These are phyloP conservation scores for Brasenia schreberi DNA, from an alignment of 164 flowering plant genomes.

Conservation along the genomic window DNA sequence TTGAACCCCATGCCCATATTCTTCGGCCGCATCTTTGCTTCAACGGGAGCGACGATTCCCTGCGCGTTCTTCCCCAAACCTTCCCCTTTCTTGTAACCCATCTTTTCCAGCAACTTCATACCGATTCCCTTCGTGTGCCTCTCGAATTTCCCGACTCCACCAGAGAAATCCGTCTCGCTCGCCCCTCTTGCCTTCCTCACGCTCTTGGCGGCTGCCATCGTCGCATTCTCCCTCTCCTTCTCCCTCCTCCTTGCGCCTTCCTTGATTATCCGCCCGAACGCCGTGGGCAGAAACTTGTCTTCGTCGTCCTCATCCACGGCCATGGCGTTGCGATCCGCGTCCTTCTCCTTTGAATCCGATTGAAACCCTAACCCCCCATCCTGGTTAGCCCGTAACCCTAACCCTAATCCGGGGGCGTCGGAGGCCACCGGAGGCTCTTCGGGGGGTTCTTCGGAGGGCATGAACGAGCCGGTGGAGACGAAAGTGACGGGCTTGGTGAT, in stretches of 20 bases:
- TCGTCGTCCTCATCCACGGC: constrained; percentile 18
- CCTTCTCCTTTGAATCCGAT: constrained; percentile 3
- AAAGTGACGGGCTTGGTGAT: constrained; percentile 77
- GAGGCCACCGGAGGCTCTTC: not conserved
- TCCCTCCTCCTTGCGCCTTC: constrained; percentile 52
- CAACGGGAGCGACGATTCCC: constrained; percentile 77
- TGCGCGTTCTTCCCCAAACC: constrained; percentile 83
- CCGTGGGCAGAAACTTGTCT: constrained; percentile 45
- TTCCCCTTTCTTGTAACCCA: constrained; percentile 84
- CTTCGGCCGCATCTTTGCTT: constrained; percentile 66
- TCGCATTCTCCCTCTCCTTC: constrained; percentile 32
- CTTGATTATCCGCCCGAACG: constrained; percentile 64
- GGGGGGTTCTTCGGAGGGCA: constrained; percentile 64
- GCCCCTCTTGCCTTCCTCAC: constrained; percentile 10
- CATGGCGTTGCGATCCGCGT: constrained; percentile 1
- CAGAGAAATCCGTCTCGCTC: constrained; percentile 12
- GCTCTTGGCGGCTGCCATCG: constrained; percentile 20
- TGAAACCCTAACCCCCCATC: constrained; percentile 24
- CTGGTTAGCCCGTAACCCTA: constrained; percentile 5
- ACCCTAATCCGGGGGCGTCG: constrained; percentile 3
- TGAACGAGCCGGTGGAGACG: constrained; percentile 63
- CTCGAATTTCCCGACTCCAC: constrained; percentile 58
- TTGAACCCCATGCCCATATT: constrained; percentile 86
- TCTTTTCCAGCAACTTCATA: constrained; percentile 57
- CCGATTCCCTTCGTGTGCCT: constrained; percentile 77